Conservation (phyloP, 495 filamentous ascomycete species). For the Hypoxylon trugodes region DNA sequence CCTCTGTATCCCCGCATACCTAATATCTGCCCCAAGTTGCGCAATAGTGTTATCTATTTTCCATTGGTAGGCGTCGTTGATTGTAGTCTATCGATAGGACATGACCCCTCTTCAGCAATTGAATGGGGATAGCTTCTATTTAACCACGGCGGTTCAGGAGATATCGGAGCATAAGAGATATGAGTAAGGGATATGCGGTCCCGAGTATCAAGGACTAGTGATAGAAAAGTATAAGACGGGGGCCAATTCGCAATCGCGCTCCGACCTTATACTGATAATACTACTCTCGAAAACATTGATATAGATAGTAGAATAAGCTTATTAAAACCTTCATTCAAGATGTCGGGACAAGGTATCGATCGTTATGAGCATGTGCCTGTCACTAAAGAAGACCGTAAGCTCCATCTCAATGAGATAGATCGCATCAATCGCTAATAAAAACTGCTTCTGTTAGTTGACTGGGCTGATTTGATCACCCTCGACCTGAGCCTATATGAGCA, state of each 20-base stretch:
- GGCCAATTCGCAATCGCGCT: not conserved
- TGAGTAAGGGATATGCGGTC: slow-evolving; percentile 20
- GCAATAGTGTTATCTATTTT: slow-evolving; percentile 15
- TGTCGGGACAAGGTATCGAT: slow-evolving; percentile 56
- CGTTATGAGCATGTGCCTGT: slow-evolving; percentile 59
- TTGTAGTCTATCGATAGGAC: slow-evolving; percentile 30
- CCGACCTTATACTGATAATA: not conserved
- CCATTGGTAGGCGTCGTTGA: slow-evolving; percentile 26
- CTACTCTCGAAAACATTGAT: not conserved
- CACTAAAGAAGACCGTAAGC: slow-evolving; percentile 56
- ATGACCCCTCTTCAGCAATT: slow-evolving; percentile 6
- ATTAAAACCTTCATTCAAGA: slow-evolving; percentile 28
- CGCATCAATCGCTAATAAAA: not conserved
- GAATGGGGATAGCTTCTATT: slow-evolving; percentile 1
- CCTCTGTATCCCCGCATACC: slow-evolving; percentile 19
- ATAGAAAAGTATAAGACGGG: slow-evolving; percentile 15
- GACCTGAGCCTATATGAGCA: slow-evolving; percentile 61
- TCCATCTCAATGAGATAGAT: not conserved
- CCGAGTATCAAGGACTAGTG: not conserved
- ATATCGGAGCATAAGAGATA: slow-evolving; percentile 9
- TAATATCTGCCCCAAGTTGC: slow-evolving; percentile 31
- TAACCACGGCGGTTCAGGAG: not conserved
- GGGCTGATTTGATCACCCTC: slow-evolving; percentile 65
- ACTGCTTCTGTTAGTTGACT: slow-evolving; percentile 50
- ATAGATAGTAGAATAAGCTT: slow-evolving; percentile 3